Conservation (phyloP, 768 basidiomycete species). For the Amyloporia xantha region DNA sequence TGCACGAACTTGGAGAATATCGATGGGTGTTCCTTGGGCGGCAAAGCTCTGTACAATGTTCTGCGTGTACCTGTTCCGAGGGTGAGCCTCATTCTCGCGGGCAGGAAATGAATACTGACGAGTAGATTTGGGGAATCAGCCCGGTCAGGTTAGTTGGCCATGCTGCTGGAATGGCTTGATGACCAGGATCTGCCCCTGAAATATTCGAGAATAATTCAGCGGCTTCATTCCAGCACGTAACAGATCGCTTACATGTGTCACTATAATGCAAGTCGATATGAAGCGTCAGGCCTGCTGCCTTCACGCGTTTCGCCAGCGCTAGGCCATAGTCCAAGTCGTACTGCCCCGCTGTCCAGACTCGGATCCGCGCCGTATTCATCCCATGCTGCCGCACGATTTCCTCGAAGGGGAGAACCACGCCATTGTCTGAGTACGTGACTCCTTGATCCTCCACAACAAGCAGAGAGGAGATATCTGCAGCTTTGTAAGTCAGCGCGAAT, state of each 20-base stretch:
- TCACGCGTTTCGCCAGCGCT: conserved; percentile 46
- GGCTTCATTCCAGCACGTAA: neutral
- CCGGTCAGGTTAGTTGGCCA: conserved; percentile 47
- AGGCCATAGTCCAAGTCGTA: conserved; percentile 50
- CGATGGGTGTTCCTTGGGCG: conserved; percentile 46
- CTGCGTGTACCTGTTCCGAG: conserved; percentile 41
- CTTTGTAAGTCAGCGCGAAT: conserved; percentile 35
- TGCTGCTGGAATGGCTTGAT: conserved; percentile 50
- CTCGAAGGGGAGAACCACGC: conserved; percentile 34
- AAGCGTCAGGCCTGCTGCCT: conserved; percentile 49
- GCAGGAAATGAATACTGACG: conserved; percentile 26
- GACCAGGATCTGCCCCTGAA: conserved; percentile 58
- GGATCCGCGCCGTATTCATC: conserved; percentile 49
- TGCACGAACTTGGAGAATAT: conserved; percentile 40
- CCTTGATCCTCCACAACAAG: conserved; percentile 46
- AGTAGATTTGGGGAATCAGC: conserved; percentile 52
- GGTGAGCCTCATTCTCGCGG: neutral
- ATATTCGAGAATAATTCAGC: neutral
- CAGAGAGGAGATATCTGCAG: conserved; percentile 53
- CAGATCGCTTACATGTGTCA: conserved; percentile 44
- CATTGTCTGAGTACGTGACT: conserved; percentile 36
- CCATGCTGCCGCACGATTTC: conserved; percentile 48
- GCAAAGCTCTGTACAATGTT: conserved; percentile 45
- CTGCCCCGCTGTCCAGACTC: conserved; percentile 58
- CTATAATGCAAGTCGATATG: conserved; percentile 56